Conservation (phyloP, 306 rosid genomes). For the Rosa persica region DNA sequence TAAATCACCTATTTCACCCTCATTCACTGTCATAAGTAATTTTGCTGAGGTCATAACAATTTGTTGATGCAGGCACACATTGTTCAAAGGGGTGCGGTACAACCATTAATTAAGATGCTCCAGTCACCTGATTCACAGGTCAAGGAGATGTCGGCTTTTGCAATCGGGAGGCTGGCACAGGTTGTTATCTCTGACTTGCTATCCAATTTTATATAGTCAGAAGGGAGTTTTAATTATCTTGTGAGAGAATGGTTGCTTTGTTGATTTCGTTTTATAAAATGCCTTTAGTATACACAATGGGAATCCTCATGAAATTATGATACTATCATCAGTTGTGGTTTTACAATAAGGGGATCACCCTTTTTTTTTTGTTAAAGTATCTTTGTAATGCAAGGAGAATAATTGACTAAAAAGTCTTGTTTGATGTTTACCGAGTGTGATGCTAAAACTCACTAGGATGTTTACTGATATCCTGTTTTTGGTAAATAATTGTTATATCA, state of each 20-base stretch:
- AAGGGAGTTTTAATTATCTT: neutral
- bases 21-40: neutral
- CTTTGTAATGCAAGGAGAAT: neutral
- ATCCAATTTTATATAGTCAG: neutral
- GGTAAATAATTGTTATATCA: constrained; percentile 21
- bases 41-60: constrained; percentile 2
- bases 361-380: neutral
- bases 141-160: constrained; percentile 41
- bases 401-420: neutral
- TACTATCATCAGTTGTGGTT: neutral
- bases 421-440: neutral
- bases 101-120: constrained; percentile 37
- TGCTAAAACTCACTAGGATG: neutral
- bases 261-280: neutral
- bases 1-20: neutral
- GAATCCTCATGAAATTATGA: neutral
- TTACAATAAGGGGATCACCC: neutral
- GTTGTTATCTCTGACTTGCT: constrained; percentile 8
- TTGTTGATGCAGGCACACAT: constrained; percentile 47
- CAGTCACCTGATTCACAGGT: constrained; percentile 35
- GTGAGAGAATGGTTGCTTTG: neutral
- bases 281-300: neutral
- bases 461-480: neutral
- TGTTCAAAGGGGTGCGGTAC: constrained; percentile 31
- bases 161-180: constrained; percentile 43